Base-by-base conservation (phyloP, 495 filamentous ascomycete genomes). In the Podospora didyma region DNA sequence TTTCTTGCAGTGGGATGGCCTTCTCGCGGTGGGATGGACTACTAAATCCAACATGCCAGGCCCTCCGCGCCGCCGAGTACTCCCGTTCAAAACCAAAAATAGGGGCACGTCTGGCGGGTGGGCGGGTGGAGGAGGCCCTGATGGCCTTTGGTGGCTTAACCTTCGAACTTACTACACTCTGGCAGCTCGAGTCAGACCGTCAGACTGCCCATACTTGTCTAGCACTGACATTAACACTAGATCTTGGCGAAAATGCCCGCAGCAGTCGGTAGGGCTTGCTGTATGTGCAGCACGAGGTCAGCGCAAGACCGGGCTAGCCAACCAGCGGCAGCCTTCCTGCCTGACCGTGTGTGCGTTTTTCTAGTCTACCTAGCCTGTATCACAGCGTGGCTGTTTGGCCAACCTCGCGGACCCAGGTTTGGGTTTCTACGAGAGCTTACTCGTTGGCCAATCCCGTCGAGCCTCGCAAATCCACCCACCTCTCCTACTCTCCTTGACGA, bases 381-480 rank as follows among this genome's bases (percentile, higher is more conserved):
- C 54, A 57, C 31, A 34, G 44, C 49, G 28, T 11, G 50, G 54
- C 22, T 24, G 26, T 48, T 21, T 56, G 35, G 53, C 61, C 61
- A 60, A 57, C 61, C 61, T 62, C 60, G 51, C 51, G 42, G 49
- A 54, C 37, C 56, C 48, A 41, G 4, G 17, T 21, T 19, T 37
- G 44, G 51, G 11, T 20, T 19, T 24, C 34, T n/a, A 34, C 26
- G 26, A 31, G 4, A 31, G 26, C 26, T 31, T 31, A 31, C 26
- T 31, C 26, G 42, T 49, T 17, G 51, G 17, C 53, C 51, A 52
- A 50, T 56, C 48, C 48, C 49, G 21, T 42, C 26, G 44, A 21
- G 44, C 51, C 46, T 22, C 22, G 53, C 35, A 44, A 22, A 48
- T 53, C 57, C 53, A 57, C 57, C 26, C 26, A 31, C 26, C 26